phyloP scores from a whole-genome alignment of 2,329 filamentous ascomycete species.

The Aureobasidium sp. region DNA sequence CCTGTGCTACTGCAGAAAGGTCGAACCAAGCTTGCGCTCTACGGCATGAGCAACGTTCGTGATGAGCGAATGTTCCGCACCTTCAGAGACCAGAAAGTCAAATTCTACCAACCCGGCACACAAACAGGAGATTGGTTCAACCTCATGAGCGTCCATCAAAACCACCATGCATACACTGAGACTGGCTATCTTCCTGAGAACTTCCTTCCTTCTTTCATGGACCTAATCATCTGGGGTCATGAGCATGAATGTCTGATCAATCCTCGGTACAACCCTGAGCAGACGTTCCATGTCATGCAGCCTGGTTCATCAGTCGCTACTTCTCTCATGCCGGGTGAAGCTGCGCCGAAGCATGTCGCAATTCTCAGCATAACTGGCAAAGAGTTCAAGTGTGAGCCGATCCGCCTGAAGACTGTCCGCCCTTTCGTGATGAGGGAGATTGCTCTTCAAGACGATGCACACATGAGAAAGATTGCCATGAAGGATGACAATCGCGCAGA shows the following conservation, averaged over 20 bases:
- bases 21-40: slow-evolving; percentile 82
- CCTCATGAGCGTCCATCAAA: slow-evolving; percentile 89
- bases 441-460: slow-evolving; percentile 64
- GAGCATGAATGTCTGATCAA: slow-evolving; percentile 95
- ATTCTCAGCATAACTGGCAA: slow-evolving; percentile 78
- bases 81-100: slow-evolving; percentile 87
- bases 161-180: slow-evolving; percentile 84
- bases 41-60: slow-evolving; percentile 90
- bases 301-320: slow-evolving; percentile 95
- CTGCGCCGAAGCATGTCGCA: slow-evolving; percentile 83
- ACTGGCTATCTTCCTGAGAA: slow-evolving; percentile 93
- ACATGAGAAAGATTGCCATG: slow-evolving; percentile 70
- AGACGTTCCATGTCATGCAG: slow-evolving; percentile 91
- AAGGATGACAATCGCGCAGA: slow-evolving; percentile 77
- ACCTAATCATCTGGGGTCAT: slow-evolving; percentile 93
- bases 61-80: slow-evolving; percentile 93
- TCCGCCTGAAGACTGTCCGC: slow-evolving; percentile 79
- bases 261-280: slow-evolving; percentile 74
- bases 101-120: slow-evolving; percentile 76
- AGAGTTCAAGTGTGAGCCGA: slow-evolving; percentile 71
- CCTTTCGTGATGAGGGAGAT: slow-evolving; percentile 87
- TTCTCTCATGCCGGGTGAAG: slow-evolving; percentile 82
- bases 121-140: slow-evolving; percentile 94
- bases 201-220: slow-evolving; percentile 83
- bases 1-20: slow-evolving; percentile 92